Conservation (phyloP, 768 basidiomycete genomes). For the Austroboletus eburneus region DNA sequence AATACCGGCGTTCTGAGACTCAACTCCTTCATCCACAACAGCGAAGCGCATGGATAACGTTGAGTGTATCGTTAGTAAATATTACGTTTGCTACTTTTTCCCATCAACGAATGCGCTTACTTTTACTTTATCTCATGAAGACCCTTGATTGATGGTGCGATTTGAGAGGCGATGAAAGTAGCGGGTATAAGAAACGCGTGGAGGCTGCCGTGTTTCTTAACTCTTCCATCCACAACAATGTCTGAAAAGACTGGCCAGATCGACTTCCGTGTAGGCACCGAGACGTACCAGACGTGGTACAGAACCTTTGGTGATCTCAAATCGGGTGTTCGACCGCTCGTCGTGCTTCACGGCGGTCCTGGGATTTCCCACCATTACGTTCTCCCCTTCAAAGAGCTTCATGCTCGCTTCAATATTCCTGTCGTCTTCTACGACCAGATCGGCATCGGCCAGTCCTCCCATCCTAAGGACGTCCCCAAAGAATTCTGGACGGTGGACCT, state of each 20-base stretch:
- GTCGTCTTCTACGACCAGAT: slow-evolving; percentile 52
- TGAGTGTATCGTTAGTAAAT: too few species aligned
- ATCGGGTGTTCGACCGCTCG: slow-evolving; percentile 24
- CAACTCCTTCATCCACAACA: too few species aligned
- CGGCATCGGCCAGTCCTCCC: slow-evolving; percentile 44
- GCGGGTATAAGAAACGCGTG: too few species aligned
- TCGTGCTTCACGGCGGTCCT: slow-evolving; percentile 45
- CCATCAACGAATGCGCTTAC: too few species aligned
- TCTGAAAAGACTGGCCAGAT: slow-evolving; percentile 13
- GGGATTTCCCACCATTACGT: slow-evolving; percentile 38
- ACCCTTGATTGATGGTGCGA: too few species aligned
- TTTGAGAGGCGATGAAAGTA: too few species aligned
- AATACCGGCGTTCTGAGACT: too few species aligned
- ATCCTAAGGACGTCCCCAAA: slow-evolving; percentile 22
- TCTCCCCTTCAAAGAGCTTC: slow-evolving; percentile 35
- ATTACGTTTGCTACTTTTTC: too few species aligned
- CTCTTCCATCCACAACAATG: neutral
- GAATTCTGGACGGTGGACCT: slow-evolving; percentile 45
- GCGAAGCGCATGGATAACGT: too few species aligned
- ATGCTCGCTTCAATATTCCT: slow-evolving; percentile 28
- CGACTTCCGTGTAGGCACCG: slow-evolving; percentile 14
- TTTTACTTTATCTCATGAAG: too few species aligned
- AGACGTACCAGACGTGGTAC: slow-evolving; percentile 39
- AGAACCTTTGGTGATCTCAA: slow-evolving; percentile 38
- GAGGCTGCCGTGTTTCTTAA: too few species aligned